phyloP scores from a whole-genome alignment of 768 basidiomycete species.

The Panaeolus cyanescens region DNA sequence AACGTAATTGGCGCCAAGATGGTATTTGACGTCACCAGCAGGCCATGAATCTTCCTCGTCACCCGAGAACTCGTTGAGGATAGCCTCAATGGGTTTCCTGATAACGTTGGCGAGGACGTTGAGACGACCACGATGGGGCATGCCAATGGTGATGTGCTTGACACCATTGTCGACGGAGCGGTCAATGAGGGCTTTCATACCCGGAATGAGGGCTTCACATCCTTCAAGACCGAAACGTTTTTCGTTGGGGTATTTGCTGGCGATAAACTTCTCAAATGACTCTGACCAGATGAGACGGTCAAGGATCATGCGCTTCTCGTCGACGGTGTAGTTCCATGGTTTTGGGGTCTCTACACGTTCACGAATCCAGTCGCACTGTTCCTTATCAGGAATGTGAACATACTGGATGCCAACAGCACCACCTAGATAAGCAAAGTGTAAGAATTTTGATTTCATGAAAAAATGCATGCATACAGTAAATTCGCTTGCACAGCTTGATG shows the following conservation, averaged over 20 bases:
- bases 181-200: conserved; percentile 99
- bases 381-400: conserved; percentile 96
- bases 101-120: conserved; percentile 99
- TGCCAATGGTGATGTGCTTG: conserved; percentile 95
- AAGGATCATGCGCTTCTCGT: conserved; percentile 98
- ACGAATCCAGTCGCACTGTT: conserved; percentile 99
- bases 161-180: conserved; percentile 96
- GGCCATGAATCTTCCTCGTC: conserved; percentile 67
- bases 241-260: conserved; percentile 98
- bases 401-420: conserved; percentile 90
- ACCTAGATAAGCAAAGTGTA: conserved; percentile 44
- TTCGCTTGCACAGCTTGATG: conserved; percentile 85
- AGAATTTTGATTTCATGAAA: neutral
- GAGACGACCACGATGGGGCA: conserved; percentile 98
- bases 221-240: conserved; percentile 99
- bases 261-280: conserved; percentile 97
- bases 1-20: conserved; percentile 98
- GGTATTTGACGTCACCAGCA: conserved; percentile 98
- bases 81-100: conserved; percentile 96
- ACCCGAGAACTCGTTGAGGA: conserved; percentile 95
- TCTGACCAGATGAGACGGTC: conserved; percentile 99
- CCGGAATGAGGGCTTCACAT: conserved; percentile 95
- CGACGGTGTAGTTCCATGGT: conserved; percentile 97
- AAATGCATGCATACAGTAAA: conserved; percentile 76
- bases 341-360: conserved; percentile 94